phyloP scores from a whole-genome alignment of 2,329 filamentous ascomycete species.

The Colletotrichum gloeosporioides region DNA sequence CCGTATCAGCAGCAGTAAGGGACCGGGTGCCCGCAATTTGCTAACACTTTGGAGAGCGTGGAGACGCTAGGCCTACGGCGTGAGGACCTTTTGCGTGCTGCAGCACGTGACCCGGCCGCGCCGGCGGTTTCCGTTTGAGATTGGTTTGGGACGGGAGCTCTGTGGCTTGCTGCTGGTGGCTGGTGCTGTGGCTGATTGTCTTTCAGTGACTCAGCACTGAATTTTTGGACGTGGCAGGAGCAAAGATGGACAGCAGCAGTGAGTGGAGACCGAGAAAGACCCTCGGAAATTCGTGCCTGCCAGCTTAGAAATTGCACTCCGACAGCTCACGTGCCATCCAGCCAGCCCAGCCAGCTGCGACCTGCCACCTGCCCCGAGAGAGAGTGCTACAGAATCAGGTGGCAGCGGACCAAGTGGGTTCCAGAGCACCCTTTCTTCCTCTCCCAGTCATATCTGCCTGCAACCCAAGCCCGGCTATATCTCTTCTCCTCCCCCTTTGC shows the following conservation, averaged over 20 bases:
- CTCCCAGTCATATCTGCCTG: slow-evolving; percentile 1
- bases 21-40: not conserved
- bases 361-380: not conserved
- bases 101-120: not conserved
- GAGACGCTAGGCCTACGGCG: slow-evolving; percentile 7
- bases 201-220: not conserved
- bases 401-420: slow-evolving; percentile 13
- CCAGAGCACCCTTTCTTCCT: not conserved
- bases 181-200: not conserved
- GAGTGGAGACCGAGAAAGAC: not conserved
- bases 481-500: slow-evolving; percentile 3
- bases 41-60: not conserved
- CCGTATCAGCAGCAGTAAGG: slow-evolving; percentile 9
- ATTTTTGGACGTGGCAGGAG: not conserved
- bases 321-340: not conserved
- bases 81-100: slow-evolving; percentile 7
- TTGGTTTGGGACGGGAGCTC: not conserved
- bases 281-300: not conserved
- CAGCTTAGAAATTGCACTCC: not conserved
- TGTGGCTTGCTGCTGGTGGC: not conserved
- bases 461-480: slow-evolving; percentile 13
- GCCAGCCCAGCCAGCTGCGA: not conserved
- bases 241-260: not conserved
- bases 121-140: not conserved
- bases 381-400: slow-evolving; percentile 18